Evolutionary conservation across 768 basidiomycete genomes (phyloP).

Genomic region (Hydnum rufescens): DNA sequence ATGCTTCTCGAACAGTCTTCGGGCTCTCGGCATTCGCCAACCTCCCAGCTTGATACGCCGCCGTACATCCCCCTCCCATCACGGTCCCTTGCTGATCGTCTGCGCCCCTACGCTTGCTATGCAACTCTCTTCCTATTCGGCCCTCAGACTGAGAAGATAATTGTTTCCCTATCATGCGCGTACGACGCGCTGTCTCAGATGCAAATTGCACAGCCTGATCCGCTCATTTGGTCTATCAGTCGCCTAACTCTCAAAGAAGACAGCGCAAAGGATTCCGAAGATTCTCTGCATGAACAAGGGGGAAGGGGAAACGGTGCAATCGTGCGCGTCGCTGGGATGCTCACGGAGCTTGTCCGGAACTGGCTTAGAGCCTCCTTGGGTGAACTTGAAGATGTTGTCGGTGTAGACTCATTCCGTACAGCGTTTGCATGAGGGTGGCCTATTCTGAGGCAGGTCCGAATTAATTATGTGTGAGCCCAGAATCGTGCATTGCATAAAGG

Average conservation of each 20-base stretch:
- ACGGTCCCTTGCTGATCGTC: conserved; percentile 34
- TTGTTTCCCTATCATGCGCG: conserved; percentile 26
- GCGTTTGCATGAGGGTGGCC: conserved; percentile 24
- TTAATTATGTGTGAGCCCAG: too few relatives aligned
- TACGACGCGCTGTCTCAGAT: conserved; percentile 45
- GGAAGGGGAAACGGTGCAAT: conserved; percentile 29
- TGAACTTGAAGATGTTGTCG: conserved; percentile 33
- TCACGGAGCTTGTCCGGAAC: conserved; percentile 50
- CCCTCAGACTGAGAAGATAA: conserved; percentile 19
- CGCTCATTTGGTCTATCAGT: conserved; percentile 69
- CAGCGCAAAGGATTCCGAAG: too few relatives aligned
- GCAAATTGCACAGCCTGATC: conserved; percentile 30
- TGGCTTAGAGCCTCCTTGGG: conserved; percentile 45
- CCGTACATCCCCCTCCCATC: conserved; percentile 13
- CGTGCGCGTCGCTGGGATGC: conserved; percentile 52
- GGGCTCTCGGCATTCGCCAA: neutral
- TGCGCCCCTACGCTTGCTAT: conserved; percentile 77
- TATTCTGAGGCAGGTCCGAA: too few relatives aligned
- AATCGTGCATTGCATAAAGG: too few relatives aligned
- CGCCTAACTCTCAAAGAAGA: conserved; percentile 18
- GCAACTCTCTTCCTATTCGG: conserved; percentile 72
- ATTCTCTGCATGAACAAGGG: neutral
- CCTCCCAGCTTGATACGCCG: neutral
- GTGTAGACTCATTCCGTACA: conserved; percentile 42
- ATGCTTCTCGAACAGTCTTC: conserved; percentile 40